Conservation (phyloP, 2,329 filamentous ascomycete genomes). For the Colletotrichum sp. region DNA sequence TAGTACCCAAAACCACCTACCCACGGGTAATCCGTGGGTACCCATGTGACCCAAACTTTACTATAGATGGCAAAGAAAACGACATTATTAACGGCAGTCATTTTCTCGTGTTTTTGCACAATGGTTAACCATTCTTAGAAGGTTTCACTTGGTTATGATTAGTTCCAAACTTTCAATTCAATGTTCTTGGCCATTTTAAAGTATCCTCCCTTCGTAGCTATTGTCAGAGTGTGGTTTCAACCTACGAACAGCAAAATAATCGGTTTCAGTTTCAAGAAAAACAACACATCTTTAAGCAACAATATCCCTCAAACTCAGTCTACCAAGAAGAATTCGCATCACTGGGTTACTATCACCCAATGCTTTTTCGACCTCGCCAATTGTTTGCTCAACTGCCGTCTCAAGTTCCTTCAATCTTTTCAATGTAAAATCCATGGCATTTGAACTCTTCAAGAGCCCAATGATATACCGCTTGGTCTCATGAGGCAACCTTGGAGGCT, state of each 20-base stretch:
- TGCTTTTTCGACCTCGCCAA: not conserved
- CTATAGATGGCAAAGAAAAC: not conserved
- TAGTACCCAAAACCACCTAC: no score
- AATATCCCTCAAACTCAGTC: not conserved
- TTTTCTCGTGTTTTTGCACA: not conserved
- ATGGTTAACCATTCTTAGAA: not conserved
- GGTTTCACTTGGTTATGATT: not conserved
- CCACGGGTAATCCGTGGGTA: no score
- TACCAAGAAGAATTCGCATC: not conserved
- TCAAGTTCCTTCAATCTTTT: not conserved
- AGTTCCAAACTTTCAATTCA: not conserved
- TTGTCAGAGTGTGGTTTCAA: not conserved
- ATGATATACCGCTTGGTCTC: not conserved
- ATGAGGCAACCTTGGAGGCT: not conserved
- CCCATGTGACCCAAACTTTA: no score
- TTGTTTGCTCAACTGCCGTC: not conserved
- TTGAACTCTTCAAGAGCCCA: not conserved
- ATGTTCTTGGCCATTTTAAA: not conserved
- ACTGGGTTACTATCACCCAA: not conserved
- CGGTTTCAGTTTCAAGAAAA: not conserved
- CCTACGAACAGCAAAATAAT: not conserved
- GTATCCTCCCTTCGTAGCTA: no score
- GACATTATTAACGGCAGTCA: not conserved
- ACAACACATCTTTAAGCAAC: not conserved
- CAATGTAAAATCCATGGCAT: not conserved